Evolutionary conservation across 768 basidiomycete genomes (phyloP), one percentile per base, ranked within the genome.

Genomic region (Botryobasidium botryosum): DNA sequence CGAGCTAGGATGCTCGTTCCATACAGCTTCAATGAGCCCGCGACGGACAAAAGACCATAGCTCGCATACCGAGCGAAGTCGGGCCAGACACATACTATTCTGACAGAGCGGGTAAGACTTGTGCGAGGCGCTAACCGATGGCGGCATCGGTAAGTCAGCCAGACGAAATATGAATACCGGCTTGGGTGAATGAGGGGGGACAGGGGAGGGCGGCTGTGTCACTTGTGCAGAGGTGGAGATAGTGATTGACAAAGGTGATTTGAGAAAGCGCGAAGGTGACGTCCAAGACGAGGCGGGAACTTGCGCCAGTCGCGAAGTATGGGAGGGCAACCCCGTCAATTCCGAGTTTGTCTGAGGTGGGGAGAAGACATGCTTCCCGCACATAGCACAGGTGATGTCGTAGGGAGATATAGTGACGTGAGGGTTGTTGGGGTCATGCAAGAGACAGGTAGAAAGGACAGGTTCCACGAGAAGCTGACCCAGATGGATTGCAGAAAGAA

Each of bases 391-490:
- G 5, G 70, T 67, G 29, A 88, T 66, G 40, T 70, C 74, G 51
- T 65, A 37, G 5, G 48, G 23, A 42, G 21, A 24, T 21, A 24
- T 13, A 15, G 23, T 35, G 35, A 29, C 41, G 33, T 8, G 18
- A 29, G 28, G 6, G 28, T 39, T 1, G 25, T 12, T n/a, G 48
- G 20, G 27, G 33, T n/a, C 77, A 39, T 70, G 66, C 18, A 86
- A 58, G 12, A 90, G 64, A 0, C 69, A 63, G 3, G 63, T 56
- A 17, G 76, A 70, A 0, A 81, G 64, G 49, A 90, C 69, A 3
- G 92, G 91, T 56, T 97, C 92, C 42, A 99, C 77, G 12, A 71
- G 74, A 24, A 99, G 71, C 56, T 90, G 82, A 0, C 87, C 87
- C 6, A 70, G 72, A 51, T 96, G 75, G 47, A 99, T 83, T 4